Conservation (phyloP, 331 rosid genomes). For the Arachis monticola region DNA sequence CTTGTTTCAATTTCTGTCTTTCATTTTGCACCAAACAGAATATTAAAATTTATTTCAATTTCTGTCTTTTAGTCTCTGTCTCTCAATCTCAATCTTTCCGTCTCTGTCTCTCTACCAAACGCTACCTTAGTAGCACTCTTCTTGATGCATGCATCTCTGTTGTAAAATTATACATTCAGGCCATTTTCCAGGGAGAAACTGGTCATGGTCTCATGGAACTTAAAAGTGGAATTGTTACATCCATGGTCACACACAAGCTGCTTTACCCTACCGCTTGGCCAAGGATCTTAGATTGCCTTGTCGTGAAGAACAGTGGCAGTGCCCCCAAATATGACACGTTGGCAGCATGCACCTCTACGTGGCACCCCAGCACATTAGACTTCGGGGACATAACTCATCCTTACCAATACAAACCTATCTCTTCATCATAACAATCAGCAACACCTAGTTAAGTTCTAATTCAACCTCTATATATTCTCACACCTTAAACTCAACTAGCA, state of each 20-base stretch:
- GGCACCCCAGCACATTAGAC: slow-evolving; percentile 41
- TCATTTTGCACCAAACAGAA: too few species aligned
- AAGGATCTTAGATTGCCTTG: not conserved
- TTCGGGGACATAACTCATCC: slow-evolving; percentile 23
- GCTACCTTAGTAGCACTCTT: not conserved
- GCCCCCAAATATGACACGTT: slow-evolving; percentile 36
- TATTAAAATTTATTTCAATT: too few species aligned
- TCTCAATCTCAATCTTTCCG: too few species aligned
- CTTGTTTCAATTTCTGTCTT: too few species aligned
- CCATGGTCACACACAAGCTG: not conserved
- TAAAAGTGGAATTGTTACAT: not conserved
- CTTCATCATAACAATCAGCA: slow-evolving; percentile 7
- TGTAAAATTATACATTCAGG: not conserved
- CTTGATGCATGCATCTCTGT: not conserved
- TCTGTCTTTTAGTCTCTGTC: too few species aligned
- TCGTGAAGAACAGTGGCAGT: not conserved
- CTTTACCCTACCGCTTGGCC: slow-evolving; percentile 41
- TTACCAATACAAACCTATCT: slow-evolving; percentile 1
- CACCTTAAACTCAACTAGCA: not conserved
- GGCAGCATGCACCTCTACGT: slow-evolving; percentile 37
- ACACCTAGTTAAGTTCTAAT: slow-evolving; percentile 28
- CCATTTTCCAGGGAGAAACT: not conserved
- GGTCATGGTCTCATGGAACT: not conserved
- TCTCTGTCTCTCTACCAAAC: too few species aligned
- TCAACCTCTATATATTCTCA: slow-evolving; percentile 8